phyloP scores from a whole-genome alignment of 495 filamentous ascomycete genomes.

The Penicillium crystallinum region DNA sequence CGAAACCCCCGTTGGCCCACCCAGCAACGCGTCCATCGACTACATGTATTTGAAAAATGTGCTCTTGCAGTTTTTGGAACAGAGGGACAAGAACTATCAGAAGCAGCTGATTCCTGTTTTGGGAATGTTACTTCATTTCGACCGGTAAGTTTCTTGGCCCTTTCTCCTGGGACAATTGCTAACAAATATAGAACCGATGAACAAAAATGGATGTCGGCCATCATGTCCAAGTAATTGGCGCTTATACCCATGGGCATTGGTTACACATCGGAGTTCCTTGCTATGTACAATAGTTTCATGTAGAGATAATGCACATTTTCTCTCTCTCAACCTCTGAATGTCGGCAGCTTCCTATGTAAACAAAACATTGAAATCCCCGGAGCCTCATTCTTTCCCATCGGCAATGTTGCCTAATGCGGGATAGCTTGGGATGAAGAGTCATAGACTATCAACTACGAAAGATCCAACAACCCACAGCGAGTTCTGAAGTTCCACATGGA shows the following conservation, averaged over 20 bases:
- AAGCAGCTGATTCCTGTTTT: constrained; percentile 88
- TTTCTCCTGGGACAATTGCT: constrained; percentile 1
- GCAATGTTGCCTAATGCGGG: neutral
- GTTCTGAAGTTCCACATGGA: neutral
- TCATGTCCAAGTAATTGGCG: constrained; percentile 45
- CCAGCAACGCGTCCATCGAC: constrained; percentile 47
- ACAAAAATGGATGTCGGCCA: constrained; percentile 83
- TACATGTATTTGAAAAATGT: constrained; percentile 94
- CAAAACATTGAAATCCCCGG: neutral
- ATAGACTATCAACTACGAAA: neutral
- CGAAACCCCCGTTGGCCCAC: constrained; percentile 34
- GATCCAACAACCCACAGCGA: neutral
- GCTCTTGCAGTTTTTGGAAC: constrained; percentile 88
- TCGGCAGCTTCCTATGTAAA: neutral
- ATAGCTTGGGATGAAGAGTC: neutral
- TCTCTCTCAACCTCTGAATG: neutral
- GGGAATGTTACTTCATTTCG: constrained; percentile 86
- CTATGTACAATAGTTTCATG: constrained; percentile 2
- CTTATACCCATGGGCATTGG: constrained; percentile 15
- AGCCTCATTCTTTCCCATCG: neutral
- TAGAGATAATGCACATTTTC: neutral
- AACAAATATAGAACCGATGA: constrained; percentile 61
- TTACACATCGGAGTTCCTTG: neutral
- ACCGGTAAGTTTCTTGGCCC: constrained; percentile 55
- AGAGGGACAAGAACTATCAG: constrained; percentile 86